A percentile compares a stretch with the other conserved stretches of the same genome.
Conservation (phyloP, 129 eudicot species). For the Smallanthus sonchifolius region DNA sequence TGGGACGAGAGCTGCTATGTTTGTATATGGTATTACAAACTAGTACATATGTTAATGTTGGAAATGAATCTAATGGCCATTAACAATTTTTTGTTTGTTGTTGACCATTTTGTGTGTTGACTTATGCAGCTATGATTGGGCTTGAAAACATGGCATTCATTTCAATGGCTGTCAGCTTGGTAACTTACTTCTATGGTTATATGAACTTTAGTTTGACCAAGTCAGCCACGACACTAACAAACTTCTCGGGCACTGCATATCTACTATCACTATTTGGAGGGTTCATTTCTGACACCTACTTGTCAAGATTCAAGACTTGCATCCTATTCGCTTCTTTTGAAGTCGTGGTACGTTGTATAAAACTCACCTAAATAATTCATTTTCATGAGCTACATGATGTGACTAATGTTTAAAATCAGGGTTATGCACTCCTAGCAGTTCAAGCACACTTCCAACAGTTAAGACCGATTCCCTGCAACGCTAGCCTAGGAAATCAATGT, state of each 20-base stretch:
- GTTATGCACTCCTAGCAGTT: conserved; percentile 56
- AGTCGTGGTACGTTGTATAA: conserved; percentile 47
- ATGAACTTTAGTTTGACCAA: conserved; percentile 84
- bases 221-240: conserved; percentile 71
- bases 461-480: conserved; percentile 67
- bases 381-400: background rate
- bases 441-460: conserved; percentile 67
- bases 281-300: conserved; percentile 70
- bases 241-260: conserved; percentile 68
- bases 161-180: conserved; percentile 55
- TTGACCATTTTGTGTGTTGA: conserved; percentile 10
- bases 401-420: conserved; percentile 35
- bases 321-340: conserved; percentile 57
- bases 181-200: conserved; percentile 66
- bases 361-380: background rate
- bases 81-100: background rate
- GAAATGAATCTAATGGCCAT: background rate
- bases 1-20: conserved; percentile 58
- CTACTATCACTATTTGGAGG: conserved; percentile 67
- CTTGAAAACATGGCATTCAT: conserved; percentile 68
- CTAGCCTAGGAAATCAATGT: conserved; percentile 37
- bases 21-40: conserved; percentile 48
- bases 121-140: conserved; percentile 51
- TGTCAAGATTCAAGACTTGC: conserved; percentile 65
- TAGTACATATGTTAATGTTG: background rate